phyloP scores from a whole-genome alignment of 345 rosid species.

The Geranium rotundifolium region DNA sequence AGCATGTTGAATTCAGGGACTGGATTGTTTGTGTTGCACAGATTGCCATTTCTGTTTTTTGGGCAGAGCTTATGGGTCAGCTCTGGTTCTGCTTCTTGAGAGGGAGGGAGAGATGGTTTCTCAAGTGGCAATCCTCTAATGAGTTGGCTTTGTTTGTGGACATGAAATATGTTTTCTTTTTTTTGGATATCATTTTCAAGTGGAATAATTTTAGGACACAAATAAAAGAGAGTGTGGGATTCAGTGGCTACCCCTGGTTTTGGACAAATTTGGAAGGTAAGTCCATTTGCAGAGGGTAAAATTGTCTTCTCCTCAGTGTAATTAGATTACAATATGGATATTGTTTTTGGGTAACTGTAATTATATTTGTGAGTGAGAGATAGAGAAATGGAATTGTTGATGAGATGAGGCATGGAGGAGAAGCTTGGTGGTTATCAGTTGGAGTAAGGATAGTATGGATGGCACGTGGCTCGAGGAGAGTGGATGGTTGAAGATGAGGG shows the following conservation, averaged over 20 bases:
- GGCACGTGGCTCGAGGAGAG: conserved; percentile 34
- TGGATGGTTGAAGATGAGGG: conserved; percentile 49
- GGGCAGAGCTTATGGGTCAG: background rate
- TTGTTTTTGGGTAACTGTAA: too few relatives aligned
- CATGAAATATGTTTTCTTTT: conserved; percentile 10
- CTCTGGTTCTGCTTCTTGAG: background rate
- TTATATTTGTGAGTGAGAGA: background rate
- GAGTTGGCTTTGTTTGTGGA: background rate
- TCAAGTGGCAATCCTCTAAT: background rate
- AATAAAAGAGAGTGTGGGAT: conserved; percentile 15
- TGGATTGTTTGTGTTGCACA: conserved; percentile 65
- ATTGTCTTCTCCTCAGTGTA: conserved; percentile 6
- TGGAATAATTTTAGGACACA: too few relatives aligned
- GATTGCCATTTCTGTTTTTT: conserved; percentile 43
- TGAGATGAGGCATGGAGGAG: conserved; percentile 43
- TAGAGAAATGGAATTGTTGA: conserved; percentile 31
- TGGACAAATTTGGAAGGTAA: conserved; percentile 26
- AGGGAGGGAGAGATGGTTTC: background rate
- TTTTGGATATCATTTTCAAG: background rate
- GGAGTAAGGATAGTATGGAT: conserved; percentile 38
- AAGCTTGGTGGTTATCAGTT: conserved; percentile 40
- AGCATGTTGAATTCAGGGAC: conserved; percentile 54
- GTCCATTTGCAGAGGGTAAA: background rate
- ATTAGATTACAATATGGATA: background rate
- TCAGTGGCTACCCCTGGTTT: conserved; percentile 25